phyloP scores from a whole-genome alignment of 805 yeast species.

The Myxozyma lipomycoides region DNA sequence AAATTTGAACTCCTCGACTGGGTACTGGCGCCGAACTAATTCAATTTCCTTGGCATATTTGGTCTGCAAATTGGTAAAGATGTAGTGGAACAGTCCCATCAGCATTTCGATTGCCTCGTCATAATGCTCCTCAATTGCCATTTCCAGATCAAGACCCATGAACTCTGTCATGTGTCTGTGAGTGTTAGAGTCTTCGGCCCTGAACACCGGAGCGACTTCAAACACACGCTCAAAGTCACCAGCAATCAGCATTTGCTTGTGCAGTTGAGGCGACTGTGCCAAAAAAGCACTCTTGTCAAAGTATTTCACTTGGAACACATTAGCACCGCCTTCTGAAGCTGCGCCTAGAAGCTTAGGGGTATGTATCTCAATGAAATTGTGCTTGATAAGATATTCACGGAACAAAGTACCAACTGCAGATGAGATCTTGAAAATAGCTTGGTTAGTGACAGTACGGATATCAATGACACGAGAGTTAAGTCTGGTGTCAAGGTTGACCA shows the following conservation, averaged over 20 bases:
- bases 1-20: slow-evolving; percentile 94
- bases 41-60: slow-evolving; percentile 84
- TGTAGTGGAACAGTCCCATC: slow-evolving; percentile 76
- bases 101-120: slow-evolving; percentile 73
- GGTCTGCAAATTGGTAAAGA: slow-evolving; percentile 75
- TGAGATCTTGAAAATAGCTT: slow-evolving; percentile 92
- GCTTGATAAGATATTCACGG: slow-evolving; percentile 73
- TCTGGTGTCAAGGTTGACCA: slow-evolving; percentile 93
- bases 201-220: slow-evolving; percentile 96
- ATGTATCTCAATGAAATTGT: slow-evolving; percentile 84
- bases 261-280: slow-evolving; percentile 97
- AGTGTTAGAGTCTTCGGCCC: slow-evolving; percentile 98
- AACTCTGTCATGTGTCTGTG: slow-evolving; percentile 99
- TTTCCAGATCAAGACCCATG: slow-evolving; percentile 94
- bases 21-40: slow-evolving; percentile 86
- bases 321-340: slow-evolving; percentile 97
- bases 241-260: slow-evolving; percentile 96
- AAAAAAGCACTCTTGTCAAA: slow-evolving; percentile 89
- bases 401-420: slow-evolving; percentile 83
- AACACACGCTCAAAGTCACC: slow-evolving; percentile 95
- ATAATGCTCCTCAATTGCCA: slow-evolving; percentile 97
- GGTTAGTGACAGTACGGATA: slow-evolving; percentile 93
- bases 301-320: slow-evolving; percentile 89
- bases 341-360: slow-evolving; percentile 95
- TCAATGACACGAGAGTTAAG: slow-evolving; percentile 94